These are phyloP conservation scores for Babesia bovis DNA, from an alignment of 169 alveolate genomes.

Conservation along the genomic window DNA sequence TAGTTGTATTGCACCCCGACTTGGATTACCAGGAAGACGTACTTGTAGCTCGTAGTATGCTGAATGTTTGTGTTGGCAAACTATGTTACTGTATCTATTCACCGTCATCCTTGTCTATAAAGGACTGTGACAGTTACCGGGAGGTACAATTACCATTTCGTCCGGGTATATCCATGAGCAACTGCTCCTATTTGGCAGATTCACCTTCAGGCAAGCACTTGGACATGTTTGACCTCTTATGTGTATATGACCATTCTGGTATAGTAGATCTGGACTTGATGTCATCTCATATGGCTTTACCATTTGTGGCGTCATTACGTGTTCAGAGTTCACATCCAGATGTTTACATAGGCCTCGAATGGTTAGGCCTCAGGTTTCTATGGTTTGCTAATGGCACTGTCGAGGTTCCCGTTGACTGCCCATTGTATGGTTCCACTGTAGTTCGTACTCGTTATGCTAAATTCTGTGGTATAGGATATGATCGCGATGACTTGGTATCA, in stretches of 20 bases:
- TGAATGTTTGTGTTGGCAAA: neutral
- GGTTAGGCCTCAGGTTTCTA: conserved; percentile 73
- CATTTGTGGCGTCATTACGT: conserved; percentile 2
- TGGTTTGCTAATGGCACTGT: conserved; percentile 78
- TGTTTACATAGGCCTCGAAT: conserved; percentile 22
- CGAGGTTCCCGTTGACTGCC: conserved; percentile 71
- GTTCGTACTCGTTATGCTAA: conserved; percentile 45
- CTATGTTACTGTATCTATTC: neutral
- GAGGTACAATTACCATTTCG: neutral
- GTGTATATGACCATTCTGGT: neutral
- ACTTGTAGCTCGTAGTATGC: neutral
- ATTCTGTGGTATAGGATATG: conserved; percentile 16
- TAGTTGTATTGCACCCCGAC: conserved; percentile 9
- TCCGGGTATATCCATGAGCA: conserved; percentile 19
- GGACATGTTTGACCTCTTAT: neutral
- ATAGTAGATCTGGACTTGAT: neutral
- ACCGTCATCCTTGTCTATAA: neutral
- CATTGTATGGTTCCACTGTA: conserved; percentile 51
- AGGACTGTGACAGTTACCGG: neutral
- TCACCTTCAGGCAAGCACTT: neutral
- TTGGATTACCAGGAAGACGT: conserved; percentile 5
- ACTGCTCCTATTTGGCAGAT: neutral
- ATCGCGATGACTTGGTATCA: conserved; percentile 56
- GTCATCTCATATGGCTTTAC: conserved; percentile 13
- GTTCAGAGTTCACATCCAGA: conserved; percentile 2